Evolutionary conservation across 495 filamentous ascomycete species (phyloP).

Genomic region (Xylaria castorea): DNA sequence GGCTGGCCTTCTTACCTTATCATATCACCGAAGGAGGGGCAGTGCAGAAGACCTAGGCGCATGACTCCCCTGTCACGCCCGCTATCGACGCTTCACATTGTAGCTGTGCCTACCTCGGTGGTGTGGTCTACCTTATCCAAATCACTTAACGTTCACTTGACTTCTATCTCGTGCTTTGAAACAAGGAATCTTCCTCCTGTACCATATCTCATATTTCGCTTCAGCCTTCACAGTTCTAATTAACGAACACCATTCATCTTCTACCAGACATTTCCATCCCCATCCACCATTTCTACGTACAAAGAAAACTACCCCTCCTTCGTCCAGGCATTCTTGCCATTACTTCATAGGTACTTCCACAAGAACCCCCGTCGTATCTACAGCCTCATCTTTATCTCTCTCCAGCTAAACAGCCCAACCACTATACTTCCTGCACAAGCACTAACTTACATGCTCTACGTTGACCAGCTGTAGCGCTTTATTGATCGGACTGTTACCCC

Average conservation of each 20-base stretch:
- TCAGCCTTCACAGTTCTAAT: background rate
- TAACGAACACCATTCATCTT: background rate
- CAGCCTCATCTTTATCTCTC: background rate
- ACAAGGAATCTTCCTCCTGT: background rate
- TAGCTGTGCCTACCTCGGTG: background rate
- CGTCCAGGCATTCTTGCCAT: background rate
- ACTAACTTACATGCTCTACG: background rate
- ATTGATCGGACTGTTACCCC: background rate
- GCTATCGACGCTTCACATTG: constrained; percentile 3
- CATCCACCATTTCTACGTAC: background rate
- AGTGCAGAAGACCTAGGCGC: background rate
- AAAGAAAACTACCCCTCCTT: constrained; percentile 16
- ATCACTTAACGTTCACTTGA: background rate
- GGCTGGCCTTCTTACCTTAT: background rate
- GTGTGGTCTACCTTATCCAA: background rate
- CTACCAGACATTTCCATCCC: background rate
- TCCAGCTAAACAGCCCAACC: background rate
- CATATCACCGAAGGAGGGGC: constrained; percentile 10
- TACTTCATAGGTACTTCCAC: background rate
- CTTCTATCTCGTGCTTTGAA: background rate
- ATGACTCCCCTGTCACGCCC: constrained; percentile 20
- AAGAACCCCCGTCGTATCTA: background rate
- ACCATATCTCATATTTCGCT: constrained; percentile 1
- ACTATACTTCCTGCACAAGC: background rate
- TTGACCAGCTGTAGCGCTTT: background rate